These are phyloP conservation scores for Trapa incisa DNA, from an alignment of 345 rosid species.

Conservation along the genomic window DNA sequence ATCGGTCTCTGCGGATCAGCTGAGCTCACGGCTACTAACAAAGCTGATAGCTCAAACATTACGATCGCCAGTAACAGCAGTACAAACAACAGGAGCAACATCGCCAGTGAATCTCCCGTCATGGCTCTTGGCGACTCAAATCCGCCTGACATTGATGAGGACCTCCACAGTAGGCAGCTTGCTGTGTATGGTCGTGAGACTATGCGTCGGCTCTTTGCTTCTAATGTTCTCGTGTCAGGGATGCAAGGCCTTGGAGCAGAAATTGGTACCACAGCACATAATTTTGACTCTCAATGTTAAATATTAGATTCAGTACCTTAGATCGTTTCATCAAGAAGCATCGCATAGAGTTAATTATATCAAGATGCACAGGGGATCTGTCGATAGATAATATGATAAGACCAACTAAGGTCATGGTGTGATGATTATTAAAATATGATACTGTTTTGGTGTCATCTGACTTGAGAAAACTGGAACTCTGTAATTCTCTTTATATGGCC, in stretches of 20 bases:
- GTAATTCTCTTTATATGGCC: neutral
- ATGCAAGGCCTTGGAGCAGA: constrained; percentile 93
- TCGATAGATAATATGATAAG: neutral
- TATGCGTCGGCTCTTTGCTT: constrained; percentile 90
- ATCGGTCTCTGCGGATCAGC: constrained; percentile 18
- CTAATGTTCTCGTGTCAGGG: constrained; percentile 80
- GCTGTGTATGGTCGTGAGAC: constrained; percentile 99
- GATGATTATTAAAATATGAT: neutral
- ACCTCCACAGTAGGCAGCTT: constrained; percentile 97
- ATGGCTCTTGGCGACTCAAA: constrained; percentile 70
- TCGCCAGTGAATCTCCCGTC: constrained; percentile 15
- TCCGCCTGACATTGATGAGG: constrained; percentile 82
- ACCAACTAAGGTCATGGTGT: neutral
- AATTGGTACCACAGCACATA: constrained; percentile 42
- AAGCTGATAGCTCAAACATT: constrained; percentile 12
- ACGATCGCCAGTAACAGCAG: constrained; percentile 12
- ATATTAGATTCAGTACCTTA: neutral
- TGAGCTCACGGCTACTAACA: constrained; percentile 13
- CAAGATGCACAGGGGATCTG: neutral
- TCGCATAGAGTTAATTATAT: neutral
- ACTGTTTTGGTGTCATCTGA: neutral
- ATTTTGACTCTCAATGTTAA: neutral
- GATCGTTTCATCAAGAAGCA: neutral
- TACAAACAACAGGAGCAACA: constrained; percentile 9
- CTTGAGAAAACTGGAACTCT: neutral